Percentiles rank a stretch among this genome's conserved stretches.
Conservation (phyloP, 768 basidiomycete species). For the Flagelloscypha sp. region DNA sequence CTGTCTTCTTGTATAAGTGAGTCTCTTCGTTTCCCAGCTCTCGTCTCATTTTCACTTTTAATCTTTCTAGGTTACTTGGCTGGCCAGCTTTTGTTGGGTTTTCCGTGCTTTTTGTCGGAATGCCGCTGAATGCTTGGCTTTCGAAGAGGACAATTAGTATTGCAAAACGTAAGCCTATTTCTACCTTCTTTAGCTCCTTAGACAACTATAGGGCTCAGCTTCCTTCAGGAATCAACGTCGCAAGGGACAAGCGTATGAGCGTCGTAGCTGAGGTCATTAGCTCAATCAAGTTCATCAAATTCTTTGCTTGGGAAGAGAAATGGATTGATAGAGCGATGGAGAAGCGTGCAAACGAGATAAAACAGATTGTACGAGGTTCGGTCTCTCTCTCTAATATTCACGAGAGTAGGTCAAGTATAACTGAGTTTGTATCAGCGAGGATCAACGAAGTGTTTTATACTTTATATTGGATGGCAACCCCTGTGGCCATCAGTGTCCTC, state of each 20-base stretch:
- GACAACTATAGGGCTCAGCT: no score
- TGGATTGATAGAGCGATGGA: conserved; percentile 65
- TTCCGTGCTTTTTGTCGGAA: conserved; percentile 52
- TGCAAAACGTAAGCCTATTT: no score
- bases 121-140: conserved; percentile 65
- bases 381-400: no score
- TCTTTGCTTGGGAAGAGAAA: conserved; percentile 73
- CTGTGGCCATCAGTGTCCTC: conserved; percentile 71
- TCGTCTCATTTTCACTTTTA: neutral
- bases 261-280: conserved; percentile 76
- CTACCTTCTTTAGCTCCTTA: no score
- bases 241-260: conserved; percentile 70
- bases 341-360: conserved; percentile 61
- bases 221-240: conserved; percentile 46
- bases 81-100: conserved; percentile 72
- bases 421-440: no score
- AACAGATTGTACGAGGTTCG: conserved; percentile 67
- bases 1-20: conserved; percentile 75
- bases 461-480: conserved; percentile 65
- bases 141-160: conserved; percentile 52
- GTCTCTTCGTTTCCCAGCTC: conserved; percentile 8
- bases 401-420: no score
- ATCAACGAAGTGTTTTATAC: conserved; percentile 68
- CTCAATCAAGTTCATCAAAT: conserved; percentile 77
- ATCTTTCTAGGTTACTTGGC: conserved; percentile 44